phyloP scores from a whole-genome alignment of 1,284 basidiomycete genomes.

The Apiotrichum montevideense region DNA sequence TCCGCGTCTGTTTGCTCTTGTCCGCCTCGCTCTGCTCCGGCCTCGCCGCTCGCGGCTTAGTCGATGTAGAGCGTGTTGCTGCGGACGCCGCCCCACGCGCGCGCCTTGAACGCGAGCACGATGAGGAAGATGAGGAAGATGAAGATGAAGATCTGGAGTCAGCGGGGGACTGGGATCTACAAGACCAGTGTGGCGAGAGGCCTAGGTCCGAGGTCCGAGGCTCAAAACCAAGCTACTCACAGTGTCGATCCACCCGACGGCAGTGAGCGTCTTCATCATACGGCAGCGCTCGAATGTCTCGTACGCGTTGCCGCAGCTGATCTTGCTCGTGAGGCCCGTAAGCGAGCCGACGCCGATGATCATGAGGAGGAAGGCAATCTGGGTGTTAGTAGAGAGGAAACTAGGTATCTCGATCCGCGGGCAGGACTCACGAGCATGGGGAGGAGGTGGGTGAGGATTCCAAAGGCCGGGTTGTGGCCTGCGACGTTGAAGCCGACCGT shows the following conservation, averaged over 20 bases:
- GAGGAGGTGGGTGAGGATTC: slow-evolving; percentile 45
- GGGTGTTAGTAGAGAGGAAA: too few species aligned
- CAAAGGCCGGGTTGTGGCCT: slow-evolving; percentile 38
- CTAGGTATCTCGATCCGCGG: too few species aligned
- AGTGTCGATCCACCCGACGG: slow-evolving; percentile 46
- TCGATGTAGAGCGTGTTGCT: slow-evolving; percentile 37
- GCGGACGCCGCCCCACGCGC: slow-evolving; percentile 37
- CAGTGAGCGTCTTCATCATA: slow-evolving; percentile 43
- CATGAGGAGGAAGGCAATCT: slow-evolving; percentile 44
- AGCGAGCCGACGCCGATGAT: slow-evolving; percentile 44
- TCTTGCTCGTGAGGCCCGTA: slow-evolving; percentile 41
- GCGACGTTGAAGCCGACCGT: slow-evolving; percentile 39
- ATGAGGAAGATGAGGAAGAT: slow-evolving; percentile 30
- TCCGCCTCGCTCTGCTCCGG: too few species aligned
- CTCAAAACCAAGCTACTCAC: background rate
- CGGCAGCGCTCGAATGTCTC: slow-evolving; percentile 39
- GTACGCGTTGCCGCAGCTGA: slow-evolving; percentile 33
- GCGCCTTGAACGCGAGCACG: slow-evolving; percentile 41
- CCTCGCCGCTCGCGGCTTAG: slow-evolving; percentile 5
- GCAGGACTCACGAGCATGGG: slow-evolving; percentile 21
- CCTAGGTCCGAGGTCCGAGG: too few species aligned
- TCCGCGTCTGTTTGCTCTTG: too few species aligned
- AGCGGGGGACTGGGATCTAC: background rate
- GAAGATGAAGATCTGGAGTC: slow-evolving; percentile 38
- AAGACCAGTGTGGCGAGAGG: too few species aligned